Base-by-base conservation (phyloP, 2,329 filamentous ascomycete species). In the Sporothrix brasiliensis region DNA sequence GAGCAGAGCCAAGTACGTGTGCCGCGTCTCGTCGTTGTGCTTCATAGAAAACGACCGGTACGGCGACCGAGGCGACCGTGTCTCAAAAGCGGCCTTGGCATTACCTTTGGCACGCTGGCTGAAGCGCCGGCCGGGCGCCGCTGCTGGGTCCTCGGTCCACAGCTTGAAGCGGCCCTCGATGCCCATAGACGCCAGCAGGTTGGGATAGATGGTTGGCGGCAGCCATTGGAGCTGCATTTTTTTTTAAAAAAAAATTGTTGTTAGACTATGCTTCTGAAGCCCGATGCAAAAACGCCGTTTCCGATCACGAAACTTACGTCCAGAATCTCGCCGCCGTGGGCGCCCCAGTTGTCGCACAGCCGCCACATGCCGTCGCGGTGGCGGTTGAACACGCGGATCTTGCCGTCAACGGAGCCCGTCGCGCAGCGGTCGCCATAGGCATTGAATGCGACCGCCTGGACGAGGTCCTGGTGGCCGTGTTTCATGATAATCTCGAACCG, bases 401-500 rank as follows among this genome's bases (percentile, higher is more conserved):
- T 92, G 79, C 97, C 94, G 79, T 98, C 94, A 21, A 94, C 92
- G 21, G 93, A 95, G 47, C 93, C 93, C 2, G 93, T 95, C 54
- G 94, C 92, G 83, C 94, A 94, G 75, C 94, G 92, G 76, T 93
- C 94, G 75, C 94, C 94, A 79, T 97, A 97, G 74, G 89, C 90
- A 80, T 97, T 97, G 85, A 96, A 97, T 74, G 92, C 91, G 72
- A 94, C 89, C 69, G 92, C 91, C 74, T 94, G 89, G 67, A 96
- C 91, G 58, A 95, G 85, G 78, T 96, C 92, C 76, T 89, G 87
- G 80, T 94, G 91, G 75, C 90, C 90, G 78, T 93, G 89, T 72
- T 89, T 87, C 76, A 92, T 86, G 75, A 91, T 88, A 73, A 86
- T 80, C 71, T 87, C 84, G 74, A 88, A 86, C 61, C 79, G 79